A percentile compares a stretch with the other conserved stretches of the same genome.
phyloP scores from a whole-genome alignment of 148 eudicot genomes.

The Chenopodium formosanum region DNA sequence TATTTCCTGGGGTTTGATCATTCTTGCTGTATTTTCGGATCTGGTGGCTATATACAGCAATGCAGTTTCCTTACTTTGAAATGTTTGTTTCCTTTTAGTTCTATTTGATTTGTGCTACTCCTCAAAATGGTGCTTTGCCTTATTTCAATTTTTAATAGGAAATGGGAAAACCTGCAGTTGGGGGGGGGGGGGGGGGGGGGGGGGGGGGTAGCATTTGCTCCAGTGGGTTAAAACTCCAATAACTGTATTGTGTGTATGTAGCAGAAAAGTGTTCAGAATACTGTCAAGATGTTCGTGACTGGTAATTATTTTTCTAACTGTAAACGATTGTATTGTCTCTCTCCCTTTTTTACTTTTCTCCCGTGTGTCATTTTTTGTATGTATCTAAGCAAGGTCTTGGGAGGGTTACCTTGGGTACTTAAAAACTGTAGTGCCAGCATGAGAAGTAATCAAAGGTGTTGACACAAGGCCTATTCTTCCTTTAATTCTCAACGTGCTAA shows the following conservation, averaged over 20 bases:
- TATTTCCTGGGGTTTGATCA: slow-evolving; percentile 60
- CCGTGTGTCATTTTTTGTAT: background rate
- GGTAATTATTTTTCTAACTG: background rate
- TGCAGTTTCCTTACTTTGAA: slow-evolving; percentile 58
- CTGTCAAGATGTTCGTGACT: background rate
- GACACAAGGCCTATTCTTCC: slow-evolving; percentile 9
- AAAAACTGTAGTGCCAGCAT: background rate
- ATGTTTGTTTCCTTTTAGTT: background rate
- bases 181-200: background rate
- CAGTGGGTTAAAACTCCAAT: background rate
- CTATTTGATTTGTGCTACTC: background rate
- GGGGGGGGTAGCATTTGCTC: background rate
- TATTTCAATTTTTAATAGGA: slow-evolving; percentile 7
- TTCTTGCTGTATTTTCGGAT: slow-evolving; percentile 71
- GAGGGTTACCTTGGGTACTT: background rate
- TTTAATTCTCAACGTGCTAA: slow-evolving; percentile 8
- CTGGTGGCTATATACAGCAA: slow-evolving; percentile 85
- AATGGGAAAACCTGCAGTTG: background rate
- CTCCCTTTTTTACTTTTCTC: background rate
- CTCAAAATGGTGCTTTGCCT: slow-evolving; percentile 3
- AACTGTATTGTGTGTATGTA: background rate
- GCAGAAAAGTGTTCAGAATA: background rate
- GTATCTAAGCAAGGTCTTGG: background rate
- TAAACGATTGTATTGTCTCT: background rate
- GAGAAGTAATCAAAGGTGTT: background rate